Conservation (phyloP, 768 basidiomycete species). For the Collybia nuda region DNA sequence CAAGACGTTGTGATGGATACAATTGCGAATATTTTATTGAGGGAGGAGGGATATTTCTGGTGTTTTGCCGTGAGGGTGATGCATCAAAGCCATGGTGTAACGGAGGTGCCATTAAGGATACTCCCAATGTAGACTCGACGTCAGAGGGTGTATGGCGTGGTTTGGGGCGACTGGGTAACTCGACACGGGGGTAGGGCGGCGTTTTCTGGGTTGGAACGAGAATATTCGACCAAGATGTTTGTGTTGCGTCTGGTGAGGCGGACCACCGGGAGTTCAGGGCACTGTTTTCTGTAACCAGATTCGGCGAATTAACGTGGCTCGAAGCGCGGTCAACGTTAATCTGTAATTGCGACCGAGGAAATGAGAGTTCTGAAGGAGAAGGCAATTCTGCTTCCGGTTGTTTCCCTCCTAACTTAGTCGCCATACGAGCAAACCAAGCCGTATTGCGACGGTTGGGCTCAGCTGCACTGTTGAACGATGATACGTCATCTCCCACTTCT, state of each 20-base stretch:
- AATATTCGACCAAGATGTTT: constrained; percentile 30
- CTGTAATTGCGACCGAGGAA: constrained; percentile 32
- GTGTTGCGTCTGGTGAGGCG: constrained; percentile 29
- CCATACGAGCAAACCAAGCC: constrained; percentile 28
- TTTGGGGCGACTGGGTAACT: constrained; percentile 27
- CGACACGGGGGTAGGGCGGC: constrained; percentile 18
- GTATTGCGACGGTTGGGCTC: constrained; percentile 15
- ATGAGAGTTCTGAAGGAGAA: constrained; percentile 9
- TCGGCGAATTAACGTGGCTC: constrained; percentile 18
- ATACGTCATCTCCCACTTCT: constrained; percentile 10
- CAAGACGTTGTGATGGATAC: constrained; percentile 5
- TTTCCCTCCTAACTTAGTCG: constrained; percentile 21
- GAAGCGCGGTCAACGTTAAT: constrained; percentile 44
- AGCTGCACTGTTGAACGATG: constrained; percentile 10
- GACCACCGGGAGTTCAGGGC: constrained; percentile 32
- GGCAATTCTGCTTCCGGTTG: constrained; percentile 7
- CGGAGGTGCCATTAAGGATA: constrained; percentile 21
- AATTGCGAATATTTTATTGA: not conserved
- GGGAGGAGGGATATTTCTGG: not conserved
- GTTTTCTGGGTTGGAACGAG: constrained; percentile 23
- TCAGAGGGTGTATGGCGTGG: constrained; percentile 33
- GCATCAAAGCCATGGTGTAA: constrained; percentile 30
- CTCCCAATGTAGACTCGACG: constrained; percentile 25
- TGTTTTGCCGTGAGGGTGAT: constrained; percentile 5
- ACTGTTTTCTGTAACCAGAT: constrained; percentile 21